phyloP scores from a whole-genome alignment of 2,329 filamentous ascomycete species.

The Neodidymelliopsis sp. region DNA sequence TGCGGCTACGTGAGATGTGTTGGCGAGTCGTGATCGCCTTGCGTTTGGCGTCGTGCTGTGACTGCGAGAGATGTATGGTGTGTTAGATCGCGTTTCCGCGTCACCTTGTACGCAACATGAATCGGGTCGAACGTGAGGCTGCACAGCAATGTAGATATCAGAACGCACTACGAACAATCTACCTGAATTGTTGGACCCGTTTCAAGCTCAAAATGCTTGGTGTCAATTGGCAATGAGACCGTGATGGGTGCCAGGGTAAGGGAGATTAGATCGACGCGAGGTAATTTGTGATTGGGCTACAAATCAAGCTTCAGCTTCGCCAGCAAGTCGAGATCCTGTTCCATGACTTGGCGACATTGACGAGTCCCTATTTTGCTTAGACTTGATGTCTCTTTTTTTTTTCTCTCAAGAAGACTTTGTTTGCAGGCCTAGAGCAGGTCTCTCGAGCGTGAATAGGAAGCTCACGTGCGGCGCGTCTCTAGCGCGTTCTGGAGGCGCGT shows the following conservation, averaged over 20 bases:
- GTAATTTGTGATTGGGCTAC: conserved; percentile 5
- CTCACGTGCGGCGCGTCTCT: not conserved
- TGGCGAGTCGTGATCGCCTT: conserved; percentile 12
- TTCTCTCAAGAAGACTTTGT: too few species aligned
- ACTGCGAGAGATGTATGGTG: not conserved
- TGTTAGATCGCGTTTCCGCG: not conserved
- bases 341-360: conserved; percentile 14
- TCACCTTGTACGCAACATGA: not conserved
- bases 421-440: too few species aligned
- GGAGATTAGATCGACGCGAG: conserved; percentile 9
- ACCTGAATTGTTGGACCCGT: too few species aligned
- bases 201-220: not conserved
- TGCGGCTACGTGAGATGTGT: conserved; percentile 11
- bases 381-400: too few species aligned
- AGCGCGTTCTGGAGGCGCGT: not conserved
- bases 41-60: not conserved
- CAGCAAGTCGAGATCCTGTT: conserved; percentile 20
- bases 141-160: too few species aligned
- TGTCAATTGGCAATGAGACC: not conserved
- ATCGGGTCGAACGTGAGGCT: not conserved
- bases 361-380: not conserved
- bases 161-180: too few species aligned
- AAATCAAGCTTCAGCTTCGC: conserved; percentile 17
- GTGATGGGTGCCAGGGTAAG: conserved; percentile 6
- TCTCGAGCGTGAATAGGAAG: not conserved